phyloP scores from a whole-genome alignment of 768 basidiomycete genomes.

The Piloderma croceum region DNA sequence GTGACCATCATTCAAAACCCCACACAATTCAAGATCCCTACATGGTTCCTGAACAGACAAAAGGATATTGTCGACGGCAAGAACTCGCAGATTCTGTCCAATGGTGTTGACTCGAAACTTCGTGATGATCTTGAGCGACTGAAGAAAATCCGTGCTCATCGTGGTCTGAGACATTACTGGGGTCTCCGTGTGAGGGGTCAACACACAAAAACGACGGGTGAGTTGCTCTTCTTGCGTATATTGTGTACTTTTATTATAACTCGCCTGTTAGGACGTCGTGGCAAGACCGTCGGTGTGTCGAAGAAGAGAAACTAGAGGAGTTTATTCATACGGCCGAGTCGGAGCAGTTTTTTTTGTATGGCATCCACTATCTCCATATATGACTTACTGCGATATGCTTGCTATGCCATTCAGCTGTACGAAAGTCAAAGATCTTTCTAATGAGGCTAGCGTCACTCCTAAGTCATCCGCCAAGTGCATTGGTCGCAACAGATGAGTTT shows the following conservation, averaged over 20 bases:
- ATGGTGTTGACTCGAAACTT: conserved; percentile 94
- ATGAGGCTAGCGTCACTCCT: too few species aligned
- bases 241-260: background rate
- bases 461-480: too few species aligned
- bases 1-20: conserved; percentile 99
- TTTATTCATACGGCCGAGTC: too few species aligned
- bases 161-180: conserved; percentile 90
- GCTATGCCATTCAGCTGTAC: too few species aligned
- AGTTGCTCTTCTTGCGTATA: conserved; percentile 27
- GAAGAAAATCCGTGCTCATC: conserved; percentile 98
- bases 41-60: conserved; percentile 99
- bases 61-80: conserved; percentile 98
- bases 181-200: conserved; percentile 95
- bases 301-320: conserved; percentile 72
- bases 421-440: too few species aligned
- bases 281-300: conserved; percentile 94
- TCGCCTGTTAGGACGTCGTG: conserved; percentile 91
- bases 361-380: too few species aligned
- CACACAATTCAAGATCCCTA: conserved; percentile 98
- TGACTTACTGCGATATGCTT: too few species aligned
- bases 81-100: conserved; percentile 92
- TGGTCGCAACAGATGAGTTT: too few species aligned
- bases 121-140: conserved; percentile 97
- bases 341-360: too few species aligned
- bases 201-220: conserved; percentile 98